Base-by-base conservation (phyloP, 2,329 filamentous ascomycete species). In the Xylaria sp. region DNA sequence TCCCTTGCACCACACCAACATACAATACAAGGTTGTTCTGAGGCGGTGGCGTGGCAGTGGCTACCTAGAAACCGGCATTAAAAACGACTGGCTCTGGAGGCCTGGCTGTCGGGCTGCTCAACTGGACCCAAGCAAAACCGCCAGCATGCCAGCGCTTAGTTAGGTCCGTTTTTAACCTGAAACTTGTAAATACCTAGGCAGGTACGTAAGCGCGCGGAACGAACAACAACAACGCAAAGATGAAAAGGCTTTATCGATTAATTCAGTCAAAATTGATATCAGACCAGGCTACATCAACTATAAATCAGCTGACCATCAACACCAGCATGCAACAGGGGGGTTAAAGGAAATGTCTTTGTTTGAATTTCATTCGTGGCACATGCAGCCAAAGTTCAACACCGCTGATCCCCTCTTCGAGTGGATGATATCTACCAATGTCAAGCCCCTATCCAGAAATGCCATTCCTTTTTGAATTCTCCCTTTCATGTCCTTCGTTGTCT, bases 401-500 rank as follows among this genome's bases (percentile, higher is more conserved):
- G 60, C 63, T 63, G 37, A 53, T 46, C 56, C 42, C 38, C 21
- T 8, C 17, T 52, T 33, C 47, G 17, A 56, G 45, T 38, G 46
- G 53, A 58, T 66, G 53, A 61, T 66, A 64, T 64, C 61, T 66
- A 56, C 17, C 49, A 59, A 31, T 21, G 33, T 35, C 33, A 55
- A 56, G 33, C 28, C n/a, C 55, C 40, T 21, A 38, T 21, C 54
- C 57, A 23, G 33, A 51, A 57, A 46, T 62, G 65, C 62, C 59
- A 17, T 19, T 19, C 19, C n/a, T 47, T 63, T 40, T 35, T 35
- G 28, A 15, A 33, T 8, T 37, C 21, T 9, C 42, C 25, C 46
- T 17, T 51, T 69, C 43, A 77, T 19, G 61, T 66, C 59, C 73
- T 73, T 14, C 75, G 69, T 50, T 75, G 74, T 46, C 75, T 71